Evolutionary conservation across 1,139 yeast genomes (phyloP), one percentile per base, ranked within the genome.

Genomic region (Hyphopichia pseudoburtonii): DNA sequence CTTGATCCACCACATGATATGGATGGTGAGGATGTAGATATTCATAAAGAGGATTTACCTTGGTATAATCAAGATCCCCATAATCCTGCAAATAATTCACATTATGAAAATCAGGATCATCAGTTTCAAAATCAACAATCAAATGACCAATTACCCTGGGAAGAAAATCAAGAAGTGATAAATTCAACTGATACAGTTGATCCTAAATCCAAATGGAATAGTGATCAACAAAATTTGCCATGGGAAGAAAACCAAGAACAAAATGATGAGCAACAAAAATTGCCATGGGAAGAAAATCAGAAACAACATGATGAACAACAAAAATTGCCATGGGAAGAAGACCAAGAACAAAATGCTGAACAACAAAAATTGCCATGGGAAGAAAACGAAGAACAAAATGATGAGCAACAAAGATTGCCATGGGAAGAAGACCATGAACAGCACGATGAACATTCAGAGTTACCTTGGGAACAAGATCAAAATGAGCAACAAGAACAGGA

Each of bases 301-400:
- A 30, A 38, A 21, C 28, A 24, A 18, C 21, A 24, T 2, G 15
- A 18, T 8, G 40, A 33, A 30, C n/a, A n/a, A n/a, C n/a, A n/a
- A n/a, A 21, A 22, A 17, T 28, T 39, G 18, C 44, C 43, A 6
- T 32, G 41, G 43, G 44, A 39, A 10, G 39, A 34, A 17, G 17
- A 34, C 8, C 26, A n/a, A 14, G 18, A 12, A 14, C 28, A 9
- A 25, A n/a, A n/a, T n/a, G n/a, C n/a, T n/a, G n/a, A n/a, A n/a
- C n/a, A n/a, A n/a, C n/a, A 24, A 25, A 26, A 32, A 3, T 15
- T 29, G 5, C 41, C 43, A 2, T 40, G 40, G 40, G 40, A 37
- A 17, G 23, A 30, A 14, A 24, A 17, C 9, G 21, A 3, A 11
- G 29, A 27, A n/a, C 17, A 30, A 11, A 7, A 15, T 9, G 21